Evolutionary conservation across 345 rosid genomes (phyloP).

Genomic region (Geranium brycei): DNA sequence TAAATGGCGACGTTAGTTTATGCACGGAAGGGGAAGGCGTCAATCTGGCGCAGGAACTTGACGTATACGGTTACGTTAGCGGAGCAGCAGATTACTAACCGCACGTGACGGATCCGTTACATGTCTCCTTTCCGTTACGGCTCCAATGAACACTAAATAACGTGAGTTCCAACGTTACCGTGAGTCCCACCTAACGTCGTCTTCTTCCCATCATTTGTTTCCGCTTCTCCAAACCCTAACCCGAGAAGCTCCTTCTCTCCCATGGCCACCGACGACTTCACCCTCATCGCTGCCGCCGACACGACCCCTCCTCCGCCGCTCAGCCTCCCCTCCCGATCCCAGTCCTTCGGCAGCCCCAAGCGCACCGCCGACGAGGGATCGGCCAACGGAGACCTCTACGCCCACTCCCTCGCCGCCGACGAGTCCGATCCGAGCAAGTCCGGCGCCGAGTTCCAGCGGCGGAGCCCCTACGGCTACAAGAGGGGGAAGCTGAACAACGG

Average conservation of each 20-base stretch:
- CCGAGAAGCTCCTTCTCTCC: neutral
- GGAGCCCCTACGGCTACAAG: neutral
- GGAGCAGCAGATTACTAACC: neutral
- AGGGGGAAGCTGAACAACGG: neutral
- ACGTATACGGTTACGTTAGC: neutral
- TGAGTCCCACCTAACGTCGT: neutral
- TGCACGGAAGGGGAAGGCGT: neutral
- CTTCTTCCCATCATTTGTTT: neutral
- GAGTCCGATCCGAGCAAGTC: neutral
- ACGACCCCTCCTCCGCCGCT: neutral
- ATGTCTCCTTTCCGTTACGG: neutral
- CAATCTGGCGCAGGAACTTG: neutral
- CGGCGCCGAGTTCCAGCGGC: neutral
- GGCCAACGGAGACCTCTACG: neutral
- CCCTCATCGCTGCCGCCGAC: neutral
- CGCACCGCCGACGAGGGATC: neutral
- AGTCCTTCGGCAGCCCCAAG: neutral
- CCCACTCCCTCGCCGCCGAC: neutral
- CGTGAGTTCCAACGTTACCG: neutral
- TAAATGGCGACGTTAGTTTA: no score
- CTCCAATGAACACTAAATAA: neutral
- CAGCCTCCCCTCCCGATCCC: neutral
- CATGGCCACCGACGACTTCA: constrained; percentile 1
- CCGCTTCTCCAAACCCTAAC: neutral
- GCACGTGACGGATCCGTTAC: neutral